These are phyloP conservation scores for Fusarium denticulatum DNA, from an alignment of 2,329 filamentous ascomycete species.

Conservation along the genomic window DNA sequence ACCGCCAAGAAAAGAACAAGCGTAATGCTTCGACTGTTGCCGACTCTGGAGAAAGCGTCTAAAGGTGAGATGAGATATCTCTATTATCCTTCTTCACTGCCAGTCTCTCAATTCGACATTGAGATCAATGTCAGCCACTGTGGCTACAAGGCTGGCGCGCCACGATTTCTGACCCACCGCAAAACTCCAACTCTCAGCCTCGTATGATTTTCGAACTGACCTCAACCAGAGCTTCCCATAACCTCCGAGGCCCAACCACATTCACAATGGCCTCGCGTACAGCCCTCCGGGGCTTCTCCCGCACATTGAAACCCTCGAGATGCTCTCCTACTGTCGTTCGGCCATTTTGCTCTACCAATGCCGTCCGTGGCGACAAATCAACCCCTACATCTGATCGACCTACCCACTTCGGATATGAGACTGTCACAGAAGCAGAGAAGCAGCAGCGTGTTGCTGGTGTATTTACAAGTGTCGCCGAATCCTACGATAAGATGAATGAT, in stretches of 20 bases:
- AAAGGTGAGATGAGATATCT: constrained; percentile 1
- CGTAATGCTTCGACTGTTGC: constrained; percentile 12
- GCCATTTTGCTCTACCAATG: constrained; percentile 44
- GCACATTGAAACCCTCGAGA: constrained; percentile 34
- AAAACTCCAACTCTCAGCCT: constrained; percentile 45
- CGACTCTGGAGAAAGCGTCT: constrained; percentile 23
- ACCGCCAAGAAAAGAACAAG: constrained; percentile 25
- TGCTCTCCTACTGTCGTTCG: constrained; percentile 32
- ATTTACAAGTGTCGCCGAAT: constrained; percentile 93
- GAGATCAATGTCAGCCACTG: constrained; percentile 24
- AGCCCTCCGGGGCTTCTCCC: constrained; percentile 44
- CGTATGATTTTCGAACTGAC: constrained; percentile 43
- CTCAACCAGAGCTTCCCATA: constrained; percentile 24
- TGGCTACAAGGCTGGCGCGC: constrained; percentile 40
- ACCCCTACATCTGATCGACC: constrained; percentile 60
- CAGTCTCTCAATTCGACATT: not conserved
- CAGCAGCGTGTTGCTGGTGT: constrained; percentile 78
- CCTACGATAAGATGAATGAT: constrained; percentile 99
- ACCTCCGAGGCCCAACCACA: constrained; percentile 15
- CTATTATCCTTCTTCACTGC: not conserved
- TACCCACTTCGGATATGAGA: constrained; percentile 93
- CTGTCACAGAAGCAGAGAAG: constrained; percentile 83
- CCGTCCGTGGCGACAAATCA: constrained; percentile 43
- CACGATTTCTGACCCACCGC: constrained; percentile 20
- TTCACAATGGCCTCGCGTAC: constrained; percentile 45